Evolutionary conservation across 306 rosid species (phyloP), one percentile per base, ranked within the genome.

Genomic region (Cucurbita argyrosperma): DNA sequence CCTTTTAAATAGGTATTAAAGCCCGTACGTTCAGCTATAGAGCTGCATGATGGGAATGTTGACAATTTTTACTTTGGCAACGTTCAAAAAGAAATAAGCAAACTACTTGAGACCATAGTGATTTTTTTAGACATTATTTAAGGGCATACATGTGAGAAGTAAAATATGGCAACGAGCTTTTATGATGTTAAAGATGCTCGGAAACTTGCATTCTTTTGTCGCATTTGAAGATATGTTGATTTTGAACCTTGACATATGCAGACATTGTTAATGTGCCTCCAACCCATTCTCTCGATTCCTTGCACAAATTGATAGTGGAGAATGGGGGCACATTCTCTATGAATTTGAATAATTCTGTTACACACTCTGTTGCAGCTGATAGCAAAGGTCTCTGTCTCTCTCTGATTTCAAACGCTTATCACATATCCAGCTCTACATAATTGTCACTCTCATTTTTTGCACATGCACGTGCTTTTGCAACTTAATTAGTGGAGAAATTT

Each of bases 271-370:
- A 93, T 78, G 96, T 89, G 61, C 96, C 98, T 80, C 78, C 90
- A 79, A 85, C 82, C 47, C 82, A 81, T 78, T 86, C 98, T 71
- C 87, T 89, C 10, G 94, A 93, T 81, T 85, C 85, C 82, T 76
- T 93, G 76, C 98, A 86, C 85, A 90, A 89, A 85, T 78, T 89
- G 76, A 76, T 90, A 80, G 98, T 83, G 57, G 96, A 90, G 86
- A 89, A 89, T 84, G 98, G 98, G 75, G 98, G 98, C 76, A 79
- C 86, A 71, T 90, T 93, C 89, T 93, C 98, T 0, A 93, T 93
- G 98, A 93, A 93, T 78, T 76, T 90, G 80, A 93, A 89, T 77
- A 88, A 82, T 47, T 86, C 94, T 21, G 98, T 93, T 76, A 90
- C 94, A 19, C 97, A 93, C 82, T 81, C 91, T 79, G 80, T 90